Evolutionary conservation across 331 rosid genomes (phyloP).

Genomic region (Quercus lobata): DNA sequence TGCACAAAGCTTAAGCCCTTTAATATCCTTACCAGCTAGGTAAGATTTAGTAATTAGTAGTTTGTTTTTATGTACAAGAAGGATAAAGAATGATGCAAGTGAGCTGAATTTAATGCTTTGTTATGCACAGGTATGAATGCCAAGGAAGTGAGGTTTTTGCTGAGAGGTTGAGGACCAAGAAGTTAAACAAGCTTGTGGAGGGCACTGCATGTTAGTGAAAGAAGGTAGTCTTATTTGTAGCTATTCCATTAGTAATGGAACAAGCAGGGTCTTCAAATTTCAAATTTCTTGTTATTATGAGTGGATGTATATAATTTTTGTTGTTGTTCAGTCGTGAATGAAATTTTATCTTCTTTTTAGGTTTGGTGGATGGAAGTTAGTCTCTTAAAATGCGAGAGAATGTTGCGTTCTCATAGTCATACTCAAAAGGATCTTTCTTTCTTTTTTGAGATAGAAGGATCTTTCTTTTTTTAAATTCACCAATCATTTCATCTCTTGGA

Average conservation of each 20-base stretch:
- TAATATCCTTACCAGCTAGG: conserved; percentile 38
- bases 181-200: conserved; percentile 31
- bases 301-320: background rate
- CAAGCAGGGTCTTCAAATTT: background rate
- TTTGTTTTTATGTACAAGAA: background rate
- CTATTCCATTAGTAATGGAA: background rate
- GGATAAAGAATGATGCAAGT: background rate
- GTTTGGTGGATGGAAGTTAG: too few relatives aligned
- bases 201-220: conserved; percentile 4
- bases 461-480: too few relatives aligned
- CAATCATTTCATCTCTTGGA: too few relatives aligned
- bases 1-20: conserved; percentile 33
- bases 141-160: conserved; percentile 32
- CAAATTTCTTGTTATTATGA: background rate
- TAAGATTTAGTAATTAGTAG: background rate
- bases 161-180: conserved; percentile 31
- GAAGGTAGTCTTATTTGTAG: background rate
- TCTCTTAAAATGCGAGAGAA: too few relatives aligned
- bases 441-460: too few relatives aligned
- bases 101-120: background rate
- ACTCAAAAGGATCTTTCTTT: too few relatives aligned
- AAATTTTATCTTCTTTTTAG: too few relatives aligned
- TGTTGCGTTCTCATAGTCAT: too few relatives aligned
- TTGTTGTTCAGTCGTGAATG: background rate
- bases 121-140: conserved; percentile 23